Evolutionary conservation across 2,329 filamentous ascomycete genomes (phyloP).

Genomic region (Alternaria tenuissima): DNA sequence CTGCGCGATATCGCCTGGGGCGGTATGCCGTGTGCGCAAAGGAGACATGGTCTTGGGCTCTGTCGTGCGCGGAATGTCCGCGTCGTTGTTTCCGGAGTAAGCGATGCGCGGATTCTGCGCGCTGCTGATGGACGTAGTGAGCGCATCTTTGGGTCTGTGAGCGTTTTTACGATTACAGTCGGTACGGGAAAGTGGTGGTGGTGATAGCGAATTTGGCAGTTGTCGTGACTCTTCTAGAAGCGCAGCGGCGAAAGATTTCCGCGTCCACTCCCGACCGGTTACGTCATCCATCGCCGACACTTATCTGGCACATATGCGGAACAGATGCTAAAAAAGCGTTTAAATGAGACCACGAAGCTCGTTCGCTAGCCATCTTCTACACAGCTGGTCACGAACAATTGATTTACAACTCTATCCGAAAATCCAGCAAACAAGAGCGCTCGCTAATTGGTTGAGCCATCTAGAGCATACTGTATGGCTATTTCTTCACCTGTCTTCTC

Average conservation of each 20-base stretch:
- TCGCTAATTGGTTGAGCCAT: neutral
- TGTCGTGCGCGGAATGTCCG: conserved; percentile 27
- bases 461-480: neutral
- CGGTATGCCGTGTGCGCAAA: conserved; percentile 31
- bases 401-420: neutral
- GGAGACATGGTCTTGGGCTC: conserved; percentile 32
- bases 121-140: conserved; percentile 31
- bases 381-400: neutral
- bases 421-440: neutral
- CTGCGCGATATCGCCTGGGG: conserved; percentile 24
- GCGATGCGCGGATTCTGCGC: conserved; percentile 35
- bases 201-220: neutral
- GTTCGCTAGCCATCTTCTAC: neutral
- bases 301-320: neutral
- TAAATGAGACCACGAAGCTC: neutral
- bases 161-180: neutral
- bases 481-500: neutral
- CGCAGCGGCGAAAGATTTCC: conserved; percentile 20
- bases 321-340: too few species aligned
- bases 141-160: conserved; percentile 22
- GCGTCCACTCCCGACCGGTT: conserved; percentile 12
- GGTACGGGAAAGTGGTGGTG: neutral
- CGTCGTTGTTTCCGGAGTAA: conserved; percentile 24
- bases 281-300: conserved; percentile 25
- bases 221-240: conserved; percentile 5